Evolutionary conservation across 176 grass and related monocot genomes (phyloP).

Genomic region (Aegilops speltoides): DNA sequence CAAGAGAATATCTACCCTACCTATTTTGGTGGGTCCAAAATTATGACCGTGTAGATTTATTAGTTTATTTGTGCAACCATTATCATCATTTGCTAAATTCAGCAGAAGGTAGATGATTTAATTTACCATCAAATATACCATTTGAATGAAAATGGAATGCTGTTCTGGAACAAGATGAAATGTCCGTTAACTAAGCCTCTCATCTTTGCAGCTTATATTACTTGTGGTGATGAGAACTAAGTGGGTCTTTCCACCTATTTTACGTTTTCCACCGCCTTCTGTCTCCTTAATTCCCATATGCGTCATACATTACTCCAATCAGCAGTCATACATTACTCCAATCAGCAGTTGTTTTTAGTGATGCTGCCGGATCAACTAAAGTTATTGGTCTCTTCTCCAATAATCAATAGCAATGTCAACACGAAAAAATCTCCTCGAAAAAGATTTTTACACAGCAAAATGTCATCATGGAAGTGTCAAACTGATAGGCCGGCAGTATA

Average conservation of each 20-base stretch:
- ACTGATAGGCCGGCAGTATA: neutral
- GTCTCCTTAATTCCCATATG: neutral
- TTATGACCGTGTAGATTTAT: neutral
- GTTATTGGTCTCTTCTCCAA: neutral
- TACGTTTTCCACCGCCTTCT: neutral
- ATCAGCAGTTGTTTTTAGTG: neutral
- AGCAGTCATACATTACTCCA: neutral
- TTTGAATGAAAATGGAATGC: neutral
- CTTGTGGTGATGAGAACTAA: neutral
- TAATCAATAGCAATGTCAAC: neutral
- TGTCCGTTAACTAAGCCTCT: neutral
- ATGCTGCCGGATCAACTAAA: neutral
- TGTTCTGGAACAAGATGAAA: neutral
- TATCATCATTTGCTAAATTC: constrained; percentile 18
- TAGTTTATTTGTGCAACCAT: neutral
- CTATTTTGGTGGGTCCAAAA: constrained; percentile 2
- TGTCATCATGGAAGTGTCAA: neutral
- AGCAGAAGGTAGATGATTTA: neutral
- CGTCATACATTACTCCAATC: neutral
- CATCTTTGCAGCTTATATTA: neutral
- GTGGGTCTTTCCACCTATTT: neutral
- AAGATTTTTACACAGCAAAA: neutral
- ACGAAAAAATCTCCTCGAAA: neutral
- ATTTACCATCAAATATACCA: neutral
- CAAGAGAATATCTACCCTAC: neutral